phyloP scores from a whole-genome alignment of 2,329 filamentous ascomycete species.

The Calonectria hongkongensis region DNA sequence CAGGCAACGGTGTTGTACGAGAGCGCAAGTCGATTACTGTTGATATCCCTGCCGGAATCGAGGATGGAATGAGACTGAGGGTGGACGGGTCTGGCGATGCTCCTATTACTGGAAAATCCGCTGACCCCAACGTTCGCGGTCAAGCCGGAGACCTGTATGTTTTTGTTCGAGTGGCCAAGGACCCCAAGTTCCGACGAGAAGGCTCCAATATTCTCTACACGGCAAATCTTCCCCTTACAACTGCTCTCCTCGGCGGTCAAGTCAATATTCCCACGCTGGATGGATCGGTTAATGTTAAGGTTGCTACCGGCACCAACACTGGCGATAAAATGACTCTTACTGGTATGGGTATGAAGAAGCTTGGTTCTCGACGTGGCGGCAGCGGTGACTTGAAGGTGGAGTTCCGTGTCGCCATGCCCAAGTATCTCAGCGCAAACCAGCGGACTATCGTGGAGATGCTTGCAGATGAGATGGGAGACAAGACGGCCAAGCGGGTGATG shows the following conservation, averaged over 20 bases:
- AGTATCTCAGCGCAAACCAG: slow-evolving; percentile 93
- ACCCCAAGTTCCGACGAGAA: slow-evolving; percentile 90
- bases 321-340: slow-evolving; percentile 92
- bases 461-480: slow-evolving; percentile 96
- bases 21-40: slow-evolving; percentile 89
- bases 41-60: slow-evolving; percentile 95
- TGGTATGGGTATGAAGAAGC: slow-evolving; percentile 95
- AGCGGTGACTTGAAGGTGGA: slow-evolving; percentile 93
- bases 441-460: slow-evolving; percentile 95
- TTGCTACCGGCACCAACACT: slow-evolving; percentile 92
- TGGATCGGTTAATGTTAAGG: slow-evolving; percentile 91
- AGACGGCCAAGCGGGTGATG: slow-evolving; percentile 94
- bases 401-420: slow-evolving; percentile 96
- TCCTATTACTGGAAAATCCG: slow-evolving; percentile 82
- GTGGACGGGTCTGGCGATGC: slow-evolving; percentile 92
- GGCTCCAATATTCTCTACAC: slow-evolving; percentile 96
- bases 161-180: slow-evolving; percentile 90
- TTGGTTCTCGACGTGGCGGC: slow-evolving; percentile 79
- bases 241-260: slow-evolving; percentile 93
- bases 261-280: slow-evolving; percentile 93
- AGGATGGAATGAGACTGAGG: slow-evolving; percentile 95
- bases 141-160: slow-evolving; percentile 93
- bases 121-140: slow-evolving; percentile 77
- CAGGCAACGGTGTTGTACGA: slow-evolving; percentile 88
- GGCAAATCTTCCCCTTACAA: slow-evolving; percentile 92